Evolutionary conservation across 140 eudicot species (phyloP).

Genomic region (Cichorium intybus): DNA sequence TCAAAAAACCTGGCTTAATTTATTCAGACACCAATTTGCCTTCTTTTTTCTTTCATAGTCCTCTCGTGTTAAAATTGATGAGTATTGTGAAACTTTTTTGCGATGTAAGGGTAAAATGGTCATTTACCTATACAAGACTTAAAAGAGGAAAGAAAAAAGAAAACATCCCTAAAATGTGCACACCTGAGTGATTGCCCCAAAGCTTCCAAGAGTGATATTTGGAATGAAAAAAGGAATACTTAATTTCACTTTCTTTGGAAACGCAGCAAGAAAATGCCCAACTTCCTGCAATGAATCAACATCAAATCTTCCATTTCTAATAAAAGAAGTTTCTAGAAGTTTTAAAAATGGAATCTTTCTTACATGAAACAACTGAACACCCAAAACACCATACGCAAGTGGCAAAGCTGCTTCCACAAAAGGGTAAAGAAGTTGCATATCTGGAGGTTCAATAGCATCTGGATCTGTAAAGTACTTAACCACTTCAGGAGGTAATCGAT

Average conservation of each 20-base stretch:
- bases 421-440: constrained; percentile 81
- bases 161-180: not conserved
- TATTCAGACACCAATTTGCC: no score
- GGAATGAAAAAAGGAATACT: constrained; percentile 93
- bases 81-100: no score
- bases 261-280: constrained; percentile 92
- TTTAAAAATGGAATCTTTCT: constrained; percentile 21
- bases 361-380: constrained; percentile 94
- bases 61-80: no score
- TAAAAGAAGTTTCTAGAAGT: not conserved
- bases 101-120: no score
- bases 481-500: constrained; percentile 93
- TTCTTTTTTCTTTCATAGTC: no score
- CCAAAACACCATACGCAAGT: constrained; percentile 92
- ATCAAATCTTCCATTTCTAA: not conserved
- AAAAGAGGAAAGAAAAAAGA: no score
- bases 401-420: constrained; percentile 98
- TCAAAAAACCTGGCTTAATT: no score
- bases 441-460: constrained; percentile 92
- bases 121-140: no score
- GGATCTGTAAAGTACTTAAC: constrained; percentile 98
- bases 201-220: constrained; percentile 91
- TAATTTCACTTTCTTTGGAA: constrained; percentile 83
- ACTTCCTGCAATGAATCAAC: constrained; percentile 75
- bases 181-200: constrained; percentile 99